These are phyloP conservation scores for Metschnikowia lachancei DNA, from an alignment of 805 yeast species.

Conservation along the genomic window DNA sequence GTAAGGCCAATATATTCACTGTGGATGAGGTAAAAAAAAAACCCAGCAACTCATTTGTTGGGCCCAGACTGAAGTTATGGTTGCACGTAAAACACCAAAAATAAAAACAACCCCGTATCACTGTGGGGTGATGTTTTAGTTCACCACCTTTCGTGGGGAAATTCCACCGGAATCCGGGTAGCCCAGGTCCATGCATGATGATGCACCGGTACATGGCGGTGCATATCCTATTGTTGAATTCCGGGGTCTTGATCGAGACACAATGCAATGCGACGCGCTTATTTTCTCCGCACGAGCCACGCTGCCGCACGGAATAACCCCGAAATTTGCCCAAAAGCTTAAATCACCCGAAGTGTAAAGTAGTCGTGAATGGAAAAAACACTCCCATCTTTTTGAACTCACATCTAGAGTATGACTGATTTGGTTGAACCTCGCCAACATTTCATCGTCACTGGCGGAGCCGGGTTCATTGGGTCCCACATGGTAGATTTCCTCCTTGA, in stretches of 20 bases:
- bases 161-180: too few species aligned
- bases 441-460: conserved; percentile 53
- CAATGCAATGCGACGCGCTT: too few species aligned
- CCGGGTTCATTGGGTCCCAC: conserved; percentile 57
- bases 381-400: too few species aligned
- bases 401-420: not conserved
- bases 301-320: too few species aligned
- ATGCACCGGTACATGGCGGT: not conserved
- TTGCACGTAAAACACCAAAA: too few species aligned
- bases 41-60: not conserved
- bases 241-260: not conserved
- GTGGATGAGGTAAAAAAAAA: too few species aligned
- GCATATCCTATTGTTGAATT: not conserved
- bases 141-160: not conserved
- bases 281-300: too few species aligned
- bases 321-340: too few species aligned
- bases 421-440: not conserved
- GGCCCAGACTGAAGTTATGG: not conserved
- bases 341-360: too few species aligned
- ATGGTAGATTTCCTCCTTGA: conserved; percentile 36
- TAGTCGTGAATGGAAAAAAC: too few species aligned
- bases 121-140: not conserved
- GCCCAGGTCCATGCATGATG: too few species aligned
- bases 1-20: too few species aligned
- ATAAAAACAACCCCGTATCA: not conserved